Percentiles rank a stretch among this genome's conserved stretches.
Conservation (phyloP, 768 basidiomycete genomes). For the Suillus tomentosus region DNA sequence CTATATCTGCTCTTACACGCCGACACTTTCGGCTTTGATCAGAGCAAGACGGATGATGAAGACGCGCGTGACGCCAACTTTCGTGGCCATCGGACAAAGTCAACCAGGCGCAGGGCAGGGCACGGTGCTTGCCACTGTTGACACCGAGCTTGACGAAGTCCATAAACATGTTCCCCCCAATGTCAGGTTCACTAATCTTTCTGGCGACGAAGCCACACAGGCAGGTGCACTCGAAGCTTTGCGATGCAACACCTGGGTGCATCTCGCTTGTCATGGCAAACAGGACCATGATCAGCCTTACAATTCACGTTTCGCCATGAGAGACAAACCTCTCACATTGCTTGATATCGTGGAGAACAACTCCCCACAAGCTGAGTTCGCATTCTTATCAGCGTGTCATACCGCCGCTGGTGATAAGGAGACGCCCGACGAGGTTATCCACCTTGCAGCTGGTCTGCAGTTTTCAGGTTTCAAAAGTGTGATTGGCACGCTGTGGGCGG, state of each 20-base stretch:
- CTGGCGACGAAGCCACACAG: not conserved
- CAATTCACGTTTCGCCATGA: slow-evolving; percentile 10
- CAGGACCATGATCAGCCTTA: slow-evolving; percentile 15
- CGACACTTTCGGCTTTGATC: slow-evolving; percentile 13
- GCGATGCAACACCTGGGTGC: slow-evolving; percentile 15
- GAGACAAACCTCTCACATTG: not conserved
- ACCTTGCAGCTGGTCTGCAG: slow-evolving; percentile 26
- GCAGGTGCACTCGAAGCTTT: slow-evolving; percentile 4
- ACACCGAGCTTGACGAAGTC: slow-evolving; percentile 17
- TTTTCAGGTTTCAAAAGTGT: slow-evolving; percentile 26
- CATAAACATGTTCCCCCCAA: slow-evolving; percentile 20
- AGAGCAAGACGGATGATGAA: slow-evolving; percentile 4
- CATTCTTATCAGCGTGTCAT: slow-evolving; percentile 26
- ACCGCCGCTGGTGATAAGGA: slow-evolving; percentile 23
- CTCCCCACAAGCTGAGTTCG: slow-evolving; percentile 3
- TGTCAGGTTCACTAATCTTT: not conserved
- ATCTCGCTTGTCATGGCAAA: slow-evolving; percentile 25
- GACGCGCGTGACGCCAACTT: not conserved
- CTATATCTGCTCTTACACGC: slow-evolving; percentile 16
- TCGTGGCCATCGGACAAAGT: slow-evolving; percentile 12
- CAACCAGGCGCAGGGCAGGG: not conserved
- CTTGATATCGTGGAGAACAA: slow-evolving; percentile 11
- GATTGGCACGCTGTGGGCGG: slow-evolving; percentile 26
- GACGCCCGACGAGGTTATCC: slow-evolving; percentile 22
- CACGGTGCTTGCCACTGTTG: not conserved